A percentile compares a stretch with the other conserved stretches of the same genome.
These are phyloP conservation scores for Penicillium pancosmium DNA, from an alignment of 495 filamentous ascomycete species.

Conservation along the genomic window DNA sequence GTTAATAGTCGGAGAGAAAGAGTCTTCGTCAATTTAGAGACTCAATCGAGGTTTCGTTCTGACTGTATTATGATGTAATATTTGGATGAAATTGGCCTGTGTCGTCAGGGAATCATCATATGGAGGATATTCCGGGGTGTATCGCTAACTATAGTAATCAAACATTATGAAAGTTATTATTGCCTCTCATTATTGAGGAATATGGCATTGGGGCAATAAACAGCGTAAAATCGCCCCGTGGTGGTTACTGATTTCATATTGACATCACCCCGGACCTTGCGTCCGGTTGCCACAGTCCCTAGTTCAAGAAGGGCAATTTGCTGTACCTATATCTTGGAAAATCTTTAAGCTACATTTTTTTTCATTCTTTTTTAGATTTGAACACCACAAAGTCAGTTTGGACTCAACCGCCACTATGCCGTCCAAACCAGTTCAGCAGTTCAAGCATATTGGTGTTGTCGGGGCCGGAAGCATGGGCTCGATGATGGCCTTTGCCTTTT, in stretches of 20 bases:
- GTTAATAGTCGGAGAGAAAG: neutral
- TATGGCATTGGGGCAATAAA: neutral
- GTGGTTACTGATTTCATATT: constrained; percentile 21
- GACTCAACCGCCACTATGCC: constrained; percentile 23
- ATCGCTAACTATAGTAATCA: neutral
- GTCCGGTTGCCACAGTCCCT: constrained; percentile 21
- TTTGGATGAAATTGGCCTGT: neutral
- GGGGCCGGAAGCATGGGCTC: constrained; percentile 69
- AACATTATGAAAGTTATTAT: neutral
- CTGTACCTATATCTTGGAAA: neutral
- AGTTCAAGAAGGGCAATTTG: neutral
- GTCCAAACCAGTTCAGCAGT: constrained; percentile 25
- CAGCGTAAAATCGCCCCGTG: constrained; percentile 5
- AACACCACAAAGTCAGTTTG: neutral
- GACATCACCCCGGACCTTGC: constrained; percentile 15
- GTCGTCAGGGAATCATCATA: constrained; percentile 12
- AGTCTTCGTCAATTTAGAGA: neutral
- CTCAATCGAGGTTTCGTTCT: neutral
- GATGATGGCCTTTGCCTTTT: constrained; percentile 66
- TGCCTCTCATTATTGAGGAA: neutral
- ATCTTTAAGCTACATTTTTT: neutral
- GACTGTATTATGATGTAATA: constrained; percentile 14
- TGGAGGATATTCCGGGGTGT: neutral
- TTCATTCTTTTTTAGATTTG: neutral
- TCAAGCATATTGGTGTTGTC: constrained; percentile 60